These are phyloP conservation scores for Cryptococcus hybrid DNA, from an alignment of 1,284 basidiomycete genomes.

Conservation along the genomic window DNA sequence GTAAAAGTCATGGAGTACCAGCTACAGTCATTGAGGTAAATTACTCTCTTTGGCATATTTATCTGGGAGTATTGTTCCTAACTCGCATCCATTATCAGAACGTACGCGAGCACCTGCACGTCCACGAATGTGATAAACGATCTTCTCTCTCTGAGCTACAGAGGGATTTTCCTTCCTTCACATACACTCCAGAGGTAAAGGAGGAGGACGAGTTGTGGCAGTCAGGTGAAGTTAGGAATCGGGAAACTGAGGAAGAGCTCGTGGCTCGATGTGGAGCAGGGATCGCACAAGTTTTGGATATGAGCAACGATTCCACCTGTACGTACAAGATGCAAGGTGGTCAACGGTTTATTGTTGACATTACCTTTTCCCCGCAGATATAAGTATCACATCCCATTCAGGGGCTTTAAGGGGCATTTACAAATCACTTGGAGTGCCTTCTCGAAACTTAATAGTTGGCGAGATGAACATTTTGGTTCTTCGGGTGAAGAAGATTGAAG, in stretches of 20 bases:
- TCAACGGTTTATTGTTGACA: neutral
- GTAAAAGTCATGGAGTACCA: slow-evolving; percentile 18
- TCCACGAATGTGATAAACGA: slow-evolving; percentile 31
- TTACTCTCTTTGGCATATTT: neutral
- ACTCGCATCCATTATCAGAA: slow-evolving; percentile 15
- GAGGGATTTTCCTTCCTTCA: slow-evolving; percentile 24
- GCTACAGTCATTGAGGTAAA: slow-evolving; percentile 31
- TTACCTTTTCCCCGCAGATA: slow-evolving; percentile 8
- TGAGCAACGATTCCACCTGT: slow-evolving; percentile 19
- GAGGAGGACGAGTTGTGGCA: slow-evolving; percentile 31
- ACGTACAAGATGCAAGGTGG: slow-evolving; percentile 1
- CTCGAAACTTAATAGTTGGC: slow-evolving; percentile 21
- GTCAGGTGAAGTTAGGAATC: slow-evolving; percentile 14
- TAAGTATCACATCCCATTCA: slow-evolving; percentile 34
- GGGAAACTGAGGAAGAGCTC: slow-evolving; percentile 37
- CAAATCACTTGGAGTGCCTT: slow-evolving; percentile 25
- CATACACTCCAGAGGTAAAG: slow-evolving; percentile 15
- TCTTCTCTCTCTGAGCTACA: slow-evolving; percentile 12
- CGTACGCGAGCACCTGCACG: slow-evolving; percentile 37
- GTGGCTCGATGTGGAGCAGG: slow-evolving; percentile 21
- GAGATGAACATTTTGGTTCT: slow-evolving; percentile 42
- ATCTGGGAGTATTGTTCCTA: neutral
- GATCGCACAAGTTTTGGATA: slow-evolving; percentile 22
- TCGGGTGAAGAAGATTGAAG: slow-evolving; percentile 17
- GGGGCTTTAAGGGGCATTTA: slow-evolving; percentile 30